phyloP scores from a whole-genome alignment of 2,329 filamentous ascomycete genomes.

The Monosporascus sp. region DNA sequence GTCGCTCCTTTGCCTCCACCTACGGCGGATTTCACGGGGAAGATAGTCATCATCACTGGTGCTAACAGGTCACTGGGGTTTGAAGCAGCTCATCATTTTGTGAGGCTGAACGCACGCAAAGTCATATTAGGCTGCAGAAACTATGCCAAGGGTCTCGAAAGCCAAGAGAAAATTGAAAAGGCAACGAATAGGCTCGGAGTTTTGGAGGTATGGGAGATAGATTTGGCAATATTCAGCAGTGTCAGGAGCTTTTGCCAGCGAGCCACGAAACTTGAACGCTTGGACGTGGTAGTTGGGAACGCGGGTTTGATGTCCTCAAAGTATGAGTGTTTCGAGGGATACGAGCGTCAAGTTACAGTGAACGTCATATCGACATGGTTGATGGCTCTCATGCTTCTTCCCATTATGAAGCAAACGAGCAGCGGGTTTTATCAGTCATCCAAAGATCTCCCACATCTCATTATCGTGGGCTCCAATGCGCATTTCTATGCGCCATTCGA shows the following conservation, averaged over 20 bases:
- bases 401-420: conserved; percentile 30
- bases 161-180: background rate
- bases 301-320: background rate
- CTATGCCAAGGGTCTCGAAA: background rate
- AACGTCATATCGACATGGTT: conserved; percentile 42
- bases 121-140: too few species aligned
- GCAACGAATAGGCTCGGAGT: background rate
- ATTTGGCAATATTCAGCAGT: conserved; percentile 2
- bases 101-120: too few species aligned
- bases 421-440: too few species aligned
- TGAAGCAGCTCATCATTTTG: too few species aligned
- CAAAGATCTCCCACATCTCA: conserved; percentile 23
- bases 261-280: background rate
- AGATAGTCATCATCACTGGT: too few species aligned
- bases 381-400: conserved; percentile 36
- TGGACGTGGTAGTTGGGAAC: conserved; percentile 3
- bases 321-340: conserved; percentile 1
- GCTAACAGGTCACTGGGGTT: too few species aligned
- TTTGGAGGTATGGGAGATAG: conserved; percentile 1
- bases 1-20: too few species aligned
- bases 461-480: conserved; percentile 33
- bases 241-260: conserved; percentile 1
- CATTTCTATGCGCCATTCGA: conserved; percentile 27
- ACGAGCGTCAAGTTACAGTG: conserved; percentile 29
- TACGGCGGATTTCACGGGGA: too few species aligned